Percentiles rank a stretch among this genome's conserved stretches.
These are phyloP conservation scores for Apophysomyces sp. DNA, from an alignment of 371 early-diverging fungal genomes.

Conservation along the genomic window DNA sequence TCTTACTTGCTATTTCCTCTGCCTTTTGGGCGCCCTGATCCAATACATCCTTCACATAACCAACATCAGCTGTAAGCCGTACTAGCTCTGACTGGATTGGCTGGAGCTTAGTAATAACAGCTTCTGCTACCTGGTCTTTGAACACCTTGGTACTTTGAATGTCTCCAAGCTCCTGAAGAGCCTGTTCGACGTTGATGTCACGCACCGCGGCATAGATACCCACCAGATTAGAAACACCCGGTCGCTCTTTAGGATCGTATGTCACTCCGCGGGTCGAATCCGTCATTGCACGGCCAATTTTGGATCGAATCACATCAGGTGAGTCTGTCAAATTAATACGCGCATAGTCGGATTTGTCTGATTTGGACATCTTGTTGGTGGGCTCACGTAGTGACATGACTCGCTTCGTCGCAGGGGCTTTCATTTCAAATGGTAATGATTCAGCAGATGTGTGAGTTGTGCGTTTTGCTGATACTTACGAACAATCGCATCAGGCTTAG, in stretches of 20 bases:
- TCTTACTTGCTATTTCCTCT: conserved; percentile 46
- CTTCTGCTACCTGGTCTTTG: conserved; percentile 73
- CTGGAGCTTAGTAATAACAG: conserved; percentile 53
- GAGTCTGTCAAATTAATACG: conserved; percentile 80
- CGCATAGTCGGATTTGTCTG: conserved; percentile 67
- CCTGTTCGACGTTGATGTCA: conserved; percentile 36
- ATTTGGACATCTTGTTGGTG: conserved; percentile 91
- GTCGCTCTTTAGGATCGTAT: conserved; percentile 72
- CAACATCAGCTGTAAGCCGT: conserved; percentile 57
- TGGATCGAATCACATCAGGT: conserved; percentile 61
- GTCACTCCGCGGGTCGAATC: conserved; percentile 70
- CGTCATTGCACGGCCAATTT: conserved; percentile 77
- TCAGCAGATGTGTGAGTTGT: too few species aligned
- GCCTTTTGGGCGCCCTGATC: conserved; percentile 65
- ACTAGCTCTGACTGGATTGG: conserved; percentile 70
- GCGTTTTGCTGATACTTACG: too few species aligned
- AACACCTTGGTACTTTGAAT: conserved; percentile 59
- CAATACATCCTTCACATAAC: conserved; percentile 63
- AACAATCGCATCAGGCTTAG: conserved; percentile 65
- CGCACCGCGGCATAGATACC: conserved; percentile 69
- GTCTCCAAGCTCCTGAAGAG: conserved; percentile 44
- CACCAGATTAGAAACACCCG: conserved; percentile 85
- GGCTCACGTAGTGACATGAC: conserved; percentile 88
- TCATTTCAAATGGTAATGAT: too few species aligned
- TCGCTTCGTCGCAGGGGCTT: conserved; percentile 62